Base-by-base conservation (phyloP, 2,329 filamentous ascomycete species). In the Triangularia setosa region DNA sequence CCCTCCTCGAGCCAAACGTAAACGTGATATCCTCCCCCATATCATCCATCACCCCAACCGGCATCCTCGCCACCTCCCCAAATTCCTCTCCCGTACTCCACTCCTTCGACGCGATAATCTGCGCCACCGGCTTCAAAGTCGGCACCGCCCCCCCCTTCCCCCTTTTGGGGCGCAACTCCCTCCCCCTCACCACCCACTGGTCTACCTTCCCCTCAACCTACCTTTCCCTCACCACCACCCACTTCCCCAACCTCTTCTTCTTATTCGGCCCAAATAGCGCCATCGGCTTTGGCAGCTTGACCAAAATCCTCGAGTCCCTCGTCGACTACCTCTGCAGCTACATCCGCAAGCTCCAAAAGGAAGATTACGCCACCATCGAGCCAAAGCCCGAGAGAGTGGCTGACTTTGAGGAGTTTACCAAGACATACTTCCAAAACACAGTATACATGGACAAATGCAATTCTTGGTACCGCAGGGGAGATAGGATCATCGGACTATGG, bases 401-500 rank as follows among this genome's bases (percentile, higher is more conserved):
- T 23, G 81, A 83, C 64, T 84, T 83, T 69, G 75, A 74, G 52
- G 75, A 74, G 25, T 84, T 81, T 69, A 77, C 79, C 33, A 76
- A 79, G 48, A 76, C 78, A 59, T 81, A 84, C 68, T 81, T 84
- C 70, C 75, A 78, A 67, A 71, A 75, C 4, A 83, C 80, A 0
- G 81, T 84, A 1, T 84, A 82, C 70, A 73, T 76, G 5, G 80
- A 80, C 48, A 71, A 74, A 9, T 86, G 83, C 72, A 79, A 78
- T 65, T 82, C 79, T 61, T 86, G 83, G 83, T 86, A 86, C 71
- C 81, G 82, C 70, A 76, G 69, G 9, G 78, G 77, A 4, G 70
- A 77, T 60, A 73, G 75, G 61, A 74, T 81, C 58, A 75, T 76
- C 21, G 79, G 77, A 1, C 70, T 81, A 28, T 82, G 80, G 79